phyloP scores from a whole-genome alignment of 225 moss, liverwort and hornwort species.

The Physcomitrellopsis africana region DNA sequence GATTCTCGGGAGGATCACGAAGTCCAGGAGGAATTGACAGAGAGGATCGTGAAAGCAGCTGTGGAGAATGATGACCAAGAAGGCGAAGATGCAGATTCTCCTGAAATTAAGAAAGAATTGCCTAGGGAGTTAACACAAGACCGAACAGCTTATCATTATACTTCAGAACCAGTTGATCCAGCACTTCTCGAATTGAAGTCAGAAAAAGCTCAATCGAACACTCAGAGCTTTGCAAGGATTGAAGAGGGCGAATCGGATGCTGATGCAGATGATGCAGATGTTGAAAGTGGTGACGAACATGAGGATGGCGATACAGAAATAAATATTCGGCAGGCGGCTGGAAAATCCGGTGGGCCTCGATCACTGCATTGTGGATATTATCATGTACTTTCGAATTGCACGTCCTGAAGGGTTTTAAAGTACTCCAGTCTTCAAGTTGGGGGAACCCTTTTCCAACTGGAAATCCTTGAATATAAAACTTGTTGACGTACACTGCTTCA shows the following conservation, averaged over 20 bases:
- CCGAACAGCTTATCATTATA: constrained; percentile 24
- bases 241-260: constrained; percentile 46
- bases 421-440: no score
- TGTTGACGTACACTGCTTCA: neutral
- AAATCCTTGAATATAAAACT: no score
- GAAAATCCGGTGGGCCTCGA: constrained; percentile 40
- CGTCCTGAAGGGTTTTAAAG: no score
- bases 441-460: no score
- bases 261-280: constrained; percentile 48
- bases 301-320: constrained; percentile 41
- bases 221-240: constrained; percentile 26
- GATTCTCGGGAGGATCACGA: constrained; percentile 44
- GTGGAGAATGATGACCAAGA: constrained; percentile 22
- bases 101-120: constrained; percentile 23
- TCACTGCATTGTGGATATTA: constrained; percentile 1
- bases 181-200: constrained; percentile 28
- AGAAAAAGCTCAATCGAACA: constrained; percentile 37
- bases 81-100: constrained; percentile 19
- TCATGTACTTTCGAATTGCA: neutral
- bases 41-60: constrained; percentile 26
- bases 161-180: constrained; percentile 36
- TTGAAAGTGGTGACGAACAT: constrained; percentile 53
- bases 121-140: constrained; percentile 37
- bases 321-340: constrained; percentile 32
- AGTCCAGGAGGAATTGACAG: constrained; percentile 28